Evolutionary conservation across 495 filamentous ascomycete genomes (phyloP).

Genomic region (Aspergillus sclerotioniger): DNA sequence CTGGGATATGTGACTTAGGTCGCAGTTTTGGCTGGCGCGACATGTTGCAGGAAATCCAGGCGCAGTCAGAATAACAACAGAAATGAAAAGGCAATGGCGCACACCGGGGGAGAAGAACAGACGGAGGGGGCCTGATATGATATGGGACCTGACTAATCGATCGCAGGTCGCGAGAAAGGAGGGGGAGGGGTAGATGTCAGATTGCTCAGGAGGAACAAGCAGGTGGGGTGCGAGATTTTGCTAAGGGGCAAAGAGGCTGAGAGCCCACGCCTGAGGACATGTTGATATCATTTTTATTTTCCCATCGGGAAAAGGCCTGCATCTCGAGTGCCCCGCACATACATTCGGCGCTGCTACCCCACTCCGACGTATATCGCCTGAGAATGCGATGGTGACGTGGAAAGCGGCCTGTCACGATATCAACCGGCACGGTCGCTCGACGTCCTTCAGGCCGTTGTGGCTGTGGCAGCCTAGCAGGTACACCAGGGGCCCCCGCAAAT

Average conservation of each 20-base stretch:
- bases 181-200: conserved; percentile 22
- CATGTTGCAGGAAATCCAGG: conserved; percentile 25
- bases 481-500: conserved; percentile 16
- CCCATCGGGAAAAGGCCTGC: conserved; percentile 14
- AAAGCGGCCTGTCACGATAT: conserved; percentile 26
- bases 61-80: conserved; percentile 1
- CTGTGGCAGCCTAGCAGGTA: conserved; percentile 25
- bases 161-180: conserved; percentile 10
- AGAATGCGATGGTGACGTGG: conserved; percentile 25
- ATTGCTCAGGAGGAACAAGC: conserved; percentile 16
- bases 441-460: conserved; percentile 20
- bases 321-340: conserved; percentile 25
- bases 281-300: conserved; percentile 24
- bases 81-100: conserved; percentile 8
- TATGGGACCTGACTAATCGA: conserved; percentile 16
- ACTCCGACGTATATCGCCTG: conserved; percentile 21
- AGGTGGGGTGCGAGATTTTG: conserved; percentile 20
- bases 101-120: conserved; percentile 1
- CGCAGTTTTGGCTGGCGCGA: conserved; percentile 44
- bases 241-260: conserved; percentile 20
- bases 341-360: conserved; percentile 20
- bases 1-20: conserved; percentile 38
- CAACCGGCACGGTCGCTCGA: conserved; percentile 24
- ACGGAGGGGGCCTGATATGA: neutral
- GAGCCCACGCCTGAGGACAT: conserved; percentile 13